Evolutionary conservation across 2,329 filamentous ascomycete genomes (phyloP).

Genomic region (Hypoxylon sp.): DNA sequence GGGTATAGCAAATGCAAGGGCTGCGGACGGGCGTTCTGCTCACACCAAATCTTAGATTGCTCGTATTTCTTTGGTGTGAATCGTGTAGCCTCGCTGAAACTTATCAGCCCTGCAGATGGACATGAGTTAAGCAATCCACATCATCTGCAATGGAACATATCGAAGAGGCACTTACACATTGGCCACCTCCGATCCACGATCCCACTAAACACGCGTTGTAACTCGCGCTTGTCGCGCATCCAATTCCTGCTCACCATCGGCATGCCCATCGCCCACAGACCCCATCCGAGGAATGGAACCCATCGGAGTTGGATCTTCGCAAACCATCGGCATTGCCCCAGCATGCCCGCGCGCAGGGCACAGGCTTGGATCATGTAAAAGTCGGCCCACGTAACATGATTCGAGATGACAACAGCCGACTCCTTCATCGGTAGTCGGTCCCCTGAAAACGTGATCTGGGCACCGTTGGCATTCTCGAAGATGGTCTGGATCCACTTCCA

Average conservation of each 20-base stretch:
- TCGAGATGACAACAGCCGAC: slow-evolving; percentile 71
- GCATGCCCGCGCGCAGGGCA: slow-evolving; percentile 68
- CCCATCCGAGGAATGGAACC: slow-evolving; percentile 75
- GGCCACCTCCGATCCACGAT: slow-evolving; percentile 68
- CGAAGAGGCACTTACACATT: slow-evolving; percentile 64
- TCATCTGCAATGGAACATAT: slow-evolving; percentile 6
- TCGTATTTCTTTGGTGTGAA: slow-evolving; percentile 68
- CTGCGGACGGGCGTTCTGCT: slow-evolving; percentile 63
- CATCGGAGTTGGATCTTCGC: slow-evolving; percentile 71
- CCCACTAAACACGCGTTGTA: slow-evolving; percentile 70
- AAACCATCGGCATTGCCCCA: slow-evolving; percentile 73
- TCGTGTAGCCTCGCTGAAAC: slow-evolving; percentile 75
- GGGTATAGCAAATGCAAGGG: slow-evolving; percentile 72
- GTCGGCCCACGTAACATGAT: slow-evolving; percentile 74
- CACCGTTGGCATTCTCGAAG: slow-evolving; percentile 69
- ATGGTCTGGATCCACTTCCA: slow-evolving; percentile 72
- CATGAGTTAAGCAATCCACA: slow-evolving; percentile 23
- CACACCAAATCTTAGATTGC: slow-evolving; percentile 67
- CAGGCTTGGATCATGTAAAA: slow-evolving; percentile 75
- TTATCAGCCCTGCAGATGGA: slow-evolving; percentile 68
- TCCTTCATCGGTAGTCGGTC: slow-evolving; percentile 67
- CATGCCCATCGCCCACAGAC: slow-evolving; percentile 75
- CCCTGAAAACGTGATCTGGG: slow-evolving; percentile 67
- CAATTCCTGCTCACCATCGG: slow-evolving; percentile 73
- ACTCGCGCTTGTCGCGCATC: slow-evolving; percentile 69